Base-by-base conservation (phyloP, 1,139 yeast genomes). In the Arxiozyma heterogenica region DNA sequence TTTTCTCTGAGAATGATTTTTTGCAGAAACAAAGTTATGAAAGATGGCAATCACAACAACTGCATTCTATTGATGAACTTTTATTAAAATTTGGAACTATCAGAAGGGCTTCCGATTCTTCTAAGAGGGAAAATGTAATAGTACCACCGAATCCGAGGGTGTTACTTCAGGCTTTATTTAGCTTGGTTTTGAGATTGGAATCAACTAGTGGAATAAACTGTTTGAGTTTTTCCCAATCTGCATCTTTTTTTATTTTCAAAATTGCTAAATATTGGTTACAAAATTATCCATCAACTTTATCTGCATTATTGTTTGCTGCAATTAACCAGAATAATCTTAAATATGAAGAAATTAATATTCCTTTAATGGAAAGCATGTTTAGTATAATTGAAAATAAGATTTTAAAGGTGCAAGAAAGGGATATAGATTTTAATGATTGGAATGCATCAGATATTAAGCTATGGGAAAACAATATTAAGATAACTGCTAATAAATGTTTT, bases 201-300 rank as follows among this genome's bases (percentile, higher is more conserved):
- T 61, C 62, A 47, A 45, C 61, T 25, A 57, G 62, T 50, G 47
- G 61, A 25, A 53, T 62, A 17, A 61, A 60, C 8, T 57, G 69
- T 72, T 50, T 71, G 71, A 49, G 71, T 49, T 58, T 66, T 39
- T 62, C 73, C 49, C 75, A 80, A 49, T 42, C 51, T 18, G 64
- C 69, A 73, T 30, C 73, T 78, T 2, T 61, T 66, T 30, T 75
- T 71, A 53, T 69, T 82, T 25, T 66, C 11, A 70, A 74, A 21
- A 79, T 81, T 55, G 73, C 82, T 6, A 75, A 72, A 50, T 72
- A 81, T 50, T 86, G 95, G 95, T 71, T 86, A 57, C 67, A 86
- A 6, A 79, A 63, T 43, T 61, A 79, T 55, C 67, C 68, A 9
- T 73, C 82, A 0, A 75, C 90, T 0, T 70, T 79, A 54, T 80